Evolutionary conservation across 2,329 filamentous ascomycete genomes (phyloP).

Genomic region (Chrysoporthe austroafricana): DNA sequence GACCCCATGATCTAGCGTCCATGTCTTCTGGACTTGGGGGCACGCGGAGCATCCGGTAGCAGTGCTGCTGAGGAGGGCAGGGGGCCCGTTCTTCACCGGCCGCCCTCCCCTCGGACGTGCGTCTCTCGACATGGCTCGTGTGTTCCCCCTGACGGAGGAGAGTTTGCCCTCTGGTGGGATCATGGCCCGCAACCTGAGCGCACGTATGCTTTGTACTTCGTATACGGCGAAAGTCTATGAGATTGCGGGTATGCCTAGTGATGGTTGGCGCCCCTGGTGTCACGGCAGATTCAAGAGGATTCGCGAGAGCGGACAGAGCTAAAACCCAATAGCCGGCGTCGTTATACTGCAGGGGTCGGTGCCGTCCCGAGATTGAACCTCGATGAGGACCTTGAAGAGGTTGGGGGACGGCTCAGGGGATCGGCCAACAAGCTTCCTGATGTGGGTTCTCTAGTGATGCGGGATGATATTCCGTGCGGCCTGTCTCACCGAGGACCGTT

Average conservation of each 20-base stretch:
- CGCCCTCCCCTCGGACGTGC: background rate
- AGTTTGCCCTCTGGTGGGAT: no score
- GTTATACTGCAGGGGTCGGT: background rate
- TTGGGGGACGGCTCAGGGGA: background rate
- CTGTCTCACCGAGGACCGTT: background rate
- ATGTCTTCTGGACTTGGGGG: constrained; percentile 6
- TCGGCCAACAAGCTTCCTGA: background rate
- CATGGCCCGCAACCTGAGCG: no score
- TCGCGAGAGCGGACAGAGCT: background rate
- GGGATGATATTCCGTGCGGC: background rate
- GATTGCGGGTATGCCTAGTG: background rate
- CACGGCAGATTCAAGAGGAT: background rate
- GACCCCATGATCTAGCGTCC: background rate
- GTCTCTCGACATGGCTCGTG: background rate
- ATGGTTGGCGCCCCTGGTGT: background rate
- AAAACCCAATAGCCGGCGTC: background rate
- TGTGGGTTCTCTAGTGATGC: background rate
- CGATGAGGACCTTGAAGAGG: background rate
- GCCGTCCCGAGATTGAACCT: background rate
- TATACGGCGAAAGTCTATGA: background rate
- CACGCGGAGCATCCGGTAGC: constrained; percentile 1
- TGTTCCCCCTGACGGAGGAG: no score
- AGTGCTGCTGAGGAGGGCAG: background rate
- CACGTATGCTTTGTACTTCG: no score
- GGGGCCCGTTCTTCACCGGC: background rate